Percentiles rank a stretch among this genome's conserved stretches.
Evolutionary conservation across 495 filamentous ascomycete genomes (phyloP).

Genomic region (Trichocladium antarcticum): DNA sequence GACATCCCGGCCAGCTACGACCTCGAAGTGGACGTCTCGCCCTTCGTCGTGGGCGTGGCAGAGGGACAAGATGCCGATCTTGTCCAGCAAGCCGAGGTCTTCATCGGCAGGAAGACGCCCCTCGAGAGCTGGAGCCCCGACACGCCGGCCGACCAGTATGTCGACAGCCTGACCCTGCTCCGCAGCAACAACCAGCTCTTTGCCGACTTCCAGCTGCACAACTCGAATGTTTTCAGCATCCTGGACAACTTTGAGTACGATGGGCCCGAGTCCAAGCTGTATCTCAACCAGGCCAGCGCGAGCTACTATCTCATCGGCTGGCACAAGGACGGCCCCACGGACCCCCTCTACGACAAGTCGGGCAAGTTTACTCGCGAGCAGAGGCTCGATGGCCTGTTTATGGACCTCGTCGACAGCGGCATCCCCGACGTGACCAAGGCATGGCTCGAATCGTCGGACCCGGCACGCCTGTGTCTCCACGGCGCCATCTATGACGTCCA

Average conservation of each 20-base stretch:
- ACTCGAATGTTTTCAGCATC: conserved; percentile 41
- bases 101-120: conserved; percentile 34
- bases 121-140: conserved; percentile 16
- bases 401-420: not conserved
- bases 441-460: not conserved
- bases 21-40: conserved; percentile 40
- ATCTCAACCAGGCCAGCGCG: conserved; percentile 19
- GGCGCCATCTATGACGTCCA: conserved; percentile 38
- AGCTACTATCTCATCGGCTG: conserved; percentile 45
- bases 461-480: conserved; percentile 26
- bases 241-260: conserved; percentile 32
- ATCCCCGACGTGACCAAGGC: conserved; percentile 14
- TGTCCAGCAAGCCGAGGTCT: conserved; percentile 39
- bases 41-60: conserved; percentile 26
- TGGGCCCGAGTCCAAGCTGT: conserved; percentile 8
- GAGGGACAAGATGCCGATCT: conserved; percentile 9
- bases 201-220: conserved; percentile 40
- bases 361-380: not conserved
- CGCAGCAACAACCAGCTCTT: conserved; percentile 39
- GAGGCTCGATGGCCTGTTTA: not conserved
- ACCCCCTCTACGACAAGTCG: not conserved
- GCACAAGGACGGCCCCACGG: conserved; percentile 27
- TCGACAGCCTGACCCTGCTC: conserved; percentile 26
- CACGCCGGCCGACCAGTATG: conserved; percentile 4
- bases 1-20: conserved; percentile 25